Conservation (phyloP, 139 green algal species). For the Tetraselmis striata region DNA sequence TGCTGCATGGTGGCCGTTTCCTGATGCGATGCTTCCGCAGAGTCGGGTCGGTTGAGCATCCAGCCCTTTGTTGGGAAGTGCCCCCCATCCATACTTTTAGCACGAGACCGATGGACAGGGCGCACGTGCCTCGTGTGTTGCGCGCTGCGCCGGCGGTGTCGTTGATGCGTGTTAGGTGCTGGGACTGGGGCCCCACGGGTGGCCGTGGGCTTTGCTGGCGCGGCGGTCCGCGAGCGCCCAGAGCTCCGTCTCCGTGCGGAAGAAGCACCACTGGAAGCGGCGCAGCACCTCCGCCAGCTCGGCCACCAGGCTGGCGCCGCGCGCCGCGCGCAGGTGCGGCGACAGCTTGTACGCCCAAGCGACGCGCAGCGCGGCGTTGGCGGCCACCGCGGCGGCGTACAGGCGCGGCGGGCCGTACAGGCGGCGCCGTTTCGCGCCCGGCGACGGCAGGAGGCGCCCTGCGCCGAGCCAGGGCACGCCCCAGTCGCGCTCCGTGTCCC, state of each 20-base stretch:
- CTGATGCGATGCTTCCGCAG: too few relatives aligned
- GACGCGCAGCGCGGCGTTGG: constrained; percentile 74
- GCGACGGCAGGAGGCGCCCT: constrained; percentile 8
- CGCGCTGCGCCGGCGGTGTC: too few relatives aligned
- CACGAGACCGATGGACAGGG: too few relatives aligned
- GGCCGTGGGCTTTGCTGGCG: background rate
- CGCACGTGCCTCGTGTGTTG: too few relatives aligned
- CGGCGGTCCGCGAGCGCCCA: background rate
- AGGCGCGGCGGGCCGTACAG: constrained; percentile 38
- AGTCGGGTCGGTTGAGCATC: too few relatives aligned
- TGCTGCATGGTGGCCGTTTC: too few relatives aligned
- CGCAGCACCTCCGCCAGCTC: constrained; percentile 57
- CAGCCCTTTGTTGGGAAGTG: too few relatives aligned
- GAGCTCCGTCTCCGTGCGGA: constrained; percentile 83
- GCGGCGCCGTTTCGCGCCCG: constrained; percentile 1
- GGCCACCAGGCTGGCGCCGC: constrained; percentile 44
- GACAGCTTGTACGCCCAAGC: constrained; percentile 86
- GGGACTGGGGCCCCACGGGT: too few relatives aligned
- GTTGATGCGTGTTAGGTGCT: too few relatives aligned
- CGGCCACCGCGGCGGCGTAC: constrained; percentile 62
- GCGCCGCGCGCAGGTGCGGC: constrained; percentile 57
- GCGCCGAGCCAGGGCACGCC: constrained; percentile 67
- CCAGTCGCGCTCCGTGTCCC: constrained; percentile 94
- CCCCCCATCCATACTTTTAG: too few relatives aligned
- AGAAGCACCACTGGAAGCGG: constrained; percentile 84